Base-by-base conservation (phyloP, 495 filamentous ascomycete species). In the Aspergillus sparsus region DNA sequence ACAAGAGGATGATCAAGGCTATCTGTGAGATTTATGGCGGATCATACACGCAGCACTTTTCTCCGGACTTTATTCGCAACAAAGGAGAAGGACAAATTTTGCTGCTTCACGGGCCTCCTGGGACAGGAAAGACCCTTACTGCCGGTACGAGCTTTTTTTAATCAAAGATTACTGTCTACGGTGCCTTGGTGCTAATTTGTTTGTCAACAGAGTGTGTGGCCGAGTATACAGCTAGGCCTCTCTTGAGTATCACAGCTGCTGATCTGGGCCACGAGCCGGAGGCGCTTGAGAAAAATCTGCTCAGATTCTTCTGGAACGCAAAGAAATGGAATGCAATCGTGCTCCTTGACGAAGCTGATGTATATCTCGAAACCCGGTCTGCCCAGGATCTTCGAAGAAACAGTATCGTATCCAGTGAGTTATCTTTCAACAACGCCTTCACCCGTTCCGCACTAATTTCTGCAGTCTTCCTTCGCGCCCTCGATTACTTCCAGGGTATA, bases 331-430 rank as follows among this genome's bases (percentile, higher is more conserved):
- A 63, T 16, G 62, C 66, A 12, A 55, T 71, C 13, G 39, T 71
- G 6, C 60, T 71, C 15, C 53, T 73, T 32, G 68, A 72, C 42
- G 62, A 72, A 58, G 70, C 68, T 3, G 66, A 72, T 50, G 58
- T 70, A 6, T 70, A 62, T 53, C 64, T 72, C 18, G 58, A 68
- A 41, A 41, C 51, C 3, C 61, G 68, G 3, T 41, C 31, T 9
- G 8, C 68, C 0, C 58, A 75, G 41, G 81, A 85, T 44, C 73
- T 86, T 7, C 72, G 79, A 57, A 74, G 83, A 34, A 86, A 85
- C 67, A 74, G 75, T 49, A 74, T 86, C 6, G 82, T 86, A 1
- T 79, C 80, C 15, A 59, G 61, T 78, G 15, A 57, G 61, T 62
- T 62, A 3, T 27, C 32, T 41, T 1, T n/a, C 42, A 7, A 3